Evolutionary conservation across 2,329 filamentous ascomycete species (phyloP).

Genomic region (Alternaria atra): DNA sequence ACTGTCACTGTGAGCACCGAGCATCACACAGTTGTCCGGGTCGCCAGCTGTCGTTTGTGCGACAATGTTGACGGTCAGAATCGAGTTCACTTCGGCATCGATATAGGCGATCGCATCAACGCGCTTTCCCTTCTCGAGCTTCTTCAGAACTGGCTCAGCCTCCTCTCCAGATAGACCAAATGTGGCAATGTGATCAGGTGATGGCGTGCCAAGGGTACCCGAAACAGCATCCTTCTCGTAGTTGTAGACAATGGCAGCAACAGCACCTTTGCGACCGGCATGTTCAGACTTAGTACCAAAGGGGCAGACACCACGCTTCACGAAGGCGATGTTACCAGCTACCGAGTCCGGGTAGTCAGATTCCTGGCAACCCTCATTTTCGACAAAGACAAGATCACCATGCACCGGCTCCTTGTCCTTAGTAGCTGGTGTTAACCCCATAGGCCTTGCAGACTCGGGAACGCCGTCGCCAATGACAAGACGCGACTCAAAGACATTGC

Average conservation of each 20-base stretch:
- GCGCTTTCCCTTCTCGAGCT: constrained; percentile 60
- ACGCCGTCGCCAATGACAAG: constrained; percentile 47
- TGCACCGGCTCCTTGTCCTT: constrained; percentile 50
- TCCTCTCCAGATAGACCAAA: constrained; percentile 73
- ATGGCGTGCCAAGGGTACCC: constrained; percentile 74
- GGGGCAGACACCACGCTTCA: constrained; percentile 74
- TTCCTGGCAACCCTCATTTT: constrained; percentile 45
- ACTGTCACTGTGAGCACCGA: constrained; percentile 53
- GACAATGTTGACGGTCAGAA: constrained; percentile 58
- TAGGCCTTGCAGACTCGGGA: constrained; percentile 46
- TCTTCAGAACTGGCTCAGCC: constrained; percentile 62
- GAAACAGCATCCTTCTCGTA: constrained; percentile 67
- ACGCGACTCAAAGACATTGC: constrained; percentile 49
- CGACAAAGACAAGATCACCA: constrained; percentile 45
- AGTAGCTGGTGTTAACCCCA: constrained; percentile 50
- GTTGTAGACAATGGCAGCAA: constrained; percentile 80
- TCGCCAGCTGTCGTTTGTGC: constrained; percentile 52
- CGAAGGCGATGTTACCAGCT: constrained; percentile 73
- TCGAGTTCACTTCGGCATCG: constrained; percentile 58
- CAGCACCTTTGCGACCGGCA: constrained; percentile 75
- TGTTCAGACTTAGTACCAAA: constrained; percentile 77
- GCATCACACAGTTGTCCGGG: constrained; percentile 52
- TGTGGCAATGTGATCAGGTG: constrained; percentile 69
- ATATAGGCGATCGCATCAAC: constrained; percentile 57
- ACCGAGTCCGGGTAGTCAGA: constrained; percentile 70